Base-by-base conservation (phyloP, 129 eudicot species). In the Deinandra increscens region DNA sequence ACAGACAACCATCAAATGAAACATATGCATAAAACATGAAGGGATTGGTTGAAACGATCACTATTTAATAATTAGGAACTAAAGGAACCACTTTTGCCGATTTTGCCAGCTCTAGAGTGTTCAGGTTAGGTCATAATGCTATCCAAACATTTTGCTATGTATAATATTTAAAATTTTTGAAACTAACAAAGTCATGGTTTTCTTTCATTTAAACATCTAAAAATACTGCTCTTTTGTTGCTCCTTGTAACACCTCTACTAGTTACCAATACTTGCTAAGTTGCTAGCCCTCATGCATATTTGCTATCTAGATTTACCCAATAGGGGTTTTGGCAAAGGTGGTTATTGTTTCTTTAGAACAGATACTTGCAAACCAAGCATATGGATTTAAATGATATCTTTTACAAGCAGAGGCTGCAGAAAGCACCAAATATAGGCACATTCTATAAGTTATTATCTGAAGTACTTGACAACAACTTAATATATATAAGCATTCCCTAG, bases 261-360 rank as follows among this genome's bases (percentile, higher is more conserved):
- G n/a, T n/a, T n/a, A n/a, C n/a, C n/a, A n/a, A n/a, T n/a, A n/a
- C n/a, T n/a, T n/a, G n/a, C n/a, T n/a, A n/a, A n/a, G n/a, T n/a
- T n/a, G n/a, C 22, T 48, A 48, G 8, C 22, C 50, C 50, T 13
- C 50, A 44, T 3, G 18, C 18, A 12, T 50, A 23, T 18, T 17
- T 50, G 56, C 56, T 18, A 15, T 50, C 31, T 19, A 19, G 13
- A 54, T 9, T 34, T 20, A 54, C 31, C 34, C 31, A 54, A 54
- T 54, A 11, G 38, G 70, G 70, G 36, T 42, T 42, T 42, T 4
- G 6, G 39, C 54, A 43, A 64, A 42, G 55, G 39, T 53, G 60
- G 31, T 19, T 9, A 8, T 18, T 53, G 18, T 48, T 15, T 48
- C 54, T 20, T 18, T 53, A 20, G 5, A 53, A 53, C 12, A 53